phyloP scores from a whole-genome alignment of 2,329 filamentous ascomycete genomes.

The Aureobasidium sp. region DNA sequence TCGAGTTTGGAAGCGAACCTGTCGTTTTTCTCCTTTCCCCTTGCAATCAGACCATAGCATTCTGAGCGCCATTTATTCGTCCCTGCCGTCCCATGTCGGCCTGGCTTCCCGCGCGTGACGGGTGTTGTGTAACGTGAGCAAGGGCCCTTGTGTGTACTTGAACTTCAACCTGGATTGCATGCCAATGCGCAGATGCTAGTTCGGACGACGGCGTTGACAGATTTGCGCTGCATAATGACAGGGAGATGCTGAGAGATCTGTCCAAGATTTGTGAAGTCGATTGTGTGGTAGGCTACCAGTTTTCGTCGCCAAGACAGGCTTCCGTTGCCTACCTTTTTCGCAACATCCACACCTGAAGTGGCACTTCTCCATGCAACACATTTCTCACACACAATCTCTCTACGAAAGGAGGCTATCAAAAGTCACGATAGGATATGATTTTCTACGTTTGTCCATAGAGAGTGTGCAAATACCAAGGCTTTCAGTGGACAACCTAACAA shows the following conservation, averaged over 20 bases:
- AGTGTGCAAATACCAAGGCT: no score
- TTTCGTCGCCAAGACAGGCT: background rate
- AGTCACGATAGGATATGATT: no score
- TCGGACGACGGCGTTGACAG: slow-evolving; percentile 3
- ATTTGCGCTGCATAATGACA: background rate
- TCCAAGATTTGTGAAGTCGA: background rate
- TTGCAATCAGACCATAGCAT: slow-evolving; percentile 3
- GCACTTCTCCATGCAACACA: no score
- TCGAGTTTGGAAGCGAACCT: slow-evolving; percentile 3
- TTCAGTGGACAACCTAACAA: no score
- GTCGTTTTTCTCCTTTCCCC: background rate
- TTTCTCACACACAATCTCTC: no score
- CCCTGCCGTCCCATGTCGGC: background rate
- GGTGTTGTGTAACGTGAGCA: slow-evolving; percentile 3
- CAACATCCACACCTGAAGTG: background rate
- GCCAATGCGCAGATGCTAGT: background rate
- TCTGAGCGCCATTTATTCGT: background rate
- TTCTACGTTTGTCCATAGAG: no score
- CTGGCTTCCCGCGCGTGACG: slow-evolving; percentile 3
- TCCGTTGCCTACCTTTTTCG: background rate
- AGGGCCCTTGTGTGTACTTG: background rate
- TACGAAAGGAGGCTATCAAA: no score
- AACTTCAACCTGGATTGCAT: background rate
- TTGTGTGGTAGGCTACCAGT: background rate
- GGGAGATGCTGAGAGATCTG: background rate